Base-by-base conservation (phyloP, 768 basidiomycete genomes). In the Tylopilus cervinicoccineus region DNA sequence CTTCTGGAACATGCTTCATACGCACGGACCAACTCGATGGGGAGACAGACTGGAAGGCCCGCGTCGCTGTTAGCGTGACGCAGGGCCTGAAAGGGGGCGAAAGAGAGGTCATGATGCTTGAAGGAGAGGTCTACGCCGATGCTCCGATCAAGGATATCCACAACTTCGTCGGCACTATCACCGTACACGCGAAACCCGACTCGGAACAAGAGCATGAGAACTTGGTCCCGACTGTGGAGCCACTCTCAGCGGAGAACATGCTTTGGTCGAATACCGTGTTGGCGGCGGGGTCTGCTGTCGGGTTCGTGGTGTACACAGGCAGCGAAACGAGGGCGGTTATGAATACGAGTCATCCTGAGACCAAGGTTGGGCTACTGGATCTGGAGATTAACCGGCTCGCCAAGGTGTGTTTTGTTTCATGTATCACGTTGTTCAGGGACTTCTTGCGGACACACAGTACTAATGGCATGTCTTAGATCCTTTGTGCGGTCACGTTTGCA, bases 1-100 rank as follows among this genome's bases (percentile, higher is more conserved):
- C 81, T 4, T 85, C 86, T 22, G 96, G 96, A 3, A 93, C 93
- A 2, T 97, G 95, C 65, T 99, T 98, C 67, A 91, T 99, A 52
- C 80, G 96, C 10, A 99, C 95, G 2, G 96, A 99, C 68, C 96
- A 98, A 62, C 76, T 99, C 24, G 96, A 99, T 55, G 96, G 96
- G 36, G 96, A 99, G 70, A 99, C 96, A 4, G 96, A 99, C 60
- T 98, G 96, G 96, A 99, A 99, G 66, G 73, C 97, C 41, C 81
- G 90, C 5, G 88, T 96, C 2, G 93, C 95, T 2, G 84, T 95
- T 11, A 36, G 52, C 28, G 45, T 17, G 16, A 56, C 62, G 10
- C 62, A 63, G 24, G 48, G 50, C 3, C 31, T 59, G 10, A 57
- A 53, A 43, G 62, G 59, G 14, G 52, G 78, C 19, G 81, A 85